These are phyloP conservation scores for Phytophthora idaei DNA, from an alignment of 352 stramenopile genomes.

Conservation along the genomic window DNA sequence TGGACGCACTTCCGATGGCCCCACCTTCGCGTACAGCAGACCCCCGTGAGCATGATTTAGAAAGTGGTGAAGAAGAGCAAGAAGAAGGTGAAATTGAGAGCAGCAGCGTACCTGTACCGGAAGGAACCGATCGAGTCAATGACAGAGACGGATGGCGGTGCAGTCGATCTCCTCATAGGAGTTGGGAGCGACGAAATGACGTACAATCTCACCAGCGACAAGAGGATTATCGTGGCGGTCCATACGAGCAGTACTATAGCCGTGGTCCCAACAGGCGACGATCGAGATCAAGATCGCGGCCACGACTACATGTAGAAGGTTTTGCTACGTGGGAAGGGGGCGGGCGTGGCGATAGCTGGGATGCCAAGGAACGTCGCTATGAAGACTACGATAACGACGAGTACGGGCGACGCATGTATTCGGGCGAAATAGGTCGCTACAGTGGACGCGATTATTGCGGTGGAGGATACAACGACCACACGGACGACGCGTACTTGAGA, in stretches of 20 bases:
- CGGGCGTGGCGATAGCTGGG: slow-evolving; percentile 8
- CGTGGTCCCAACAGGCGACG: slow-evolving; percentile 6
- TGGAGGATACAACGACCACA: slow-evolving; percentile 6
- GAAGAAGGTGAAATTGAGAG: slow-evolving; percentile 32
- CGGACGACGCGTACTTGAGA: slow-evolving; percentile 2
- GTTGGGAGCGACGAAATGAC: slow-evolving; percentile 10
- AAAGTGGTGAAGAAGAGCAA: slow-evolving; percentile 22
- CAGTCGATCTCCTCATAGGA: slow-evolving; percentile 5
- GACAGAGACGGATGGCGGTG: not conserved
- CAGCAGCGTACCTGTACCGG: not conserved
- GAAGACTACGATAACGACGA: slow-evolving; percentile 9
- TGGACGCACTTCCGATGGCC: no score
- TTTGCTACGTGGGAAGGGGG: not conserved
- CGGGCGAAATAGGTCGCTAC: slow-evolving; percentile 10
- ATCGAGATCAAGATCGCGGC: slow-evolving; percentile 25
- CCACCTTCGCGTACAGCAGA: not conserved
- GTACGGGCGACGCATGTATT: slow-evolving; percentile 14
- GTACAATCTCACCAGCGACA: slow-evolving; percentile 6
- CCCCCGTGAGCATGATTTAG: not conserved
- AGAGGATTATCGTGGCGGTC: slow-evolving; percentile 7
- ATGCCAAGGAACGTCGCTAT: slow-evolving; percentile 8
- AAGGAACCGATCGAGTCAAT: not conserved
- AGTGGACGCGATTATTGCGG: slow-evolving; percentile 10
- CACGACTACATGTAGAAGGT: not conserved
- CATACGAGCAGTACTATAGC: slow-evolving; percentile 4